Evolutionary conservation across 2,329 filamentous ascomycete genomes (phyloP).

Genomic region (Pseudodiploospora longispora): DNA sequence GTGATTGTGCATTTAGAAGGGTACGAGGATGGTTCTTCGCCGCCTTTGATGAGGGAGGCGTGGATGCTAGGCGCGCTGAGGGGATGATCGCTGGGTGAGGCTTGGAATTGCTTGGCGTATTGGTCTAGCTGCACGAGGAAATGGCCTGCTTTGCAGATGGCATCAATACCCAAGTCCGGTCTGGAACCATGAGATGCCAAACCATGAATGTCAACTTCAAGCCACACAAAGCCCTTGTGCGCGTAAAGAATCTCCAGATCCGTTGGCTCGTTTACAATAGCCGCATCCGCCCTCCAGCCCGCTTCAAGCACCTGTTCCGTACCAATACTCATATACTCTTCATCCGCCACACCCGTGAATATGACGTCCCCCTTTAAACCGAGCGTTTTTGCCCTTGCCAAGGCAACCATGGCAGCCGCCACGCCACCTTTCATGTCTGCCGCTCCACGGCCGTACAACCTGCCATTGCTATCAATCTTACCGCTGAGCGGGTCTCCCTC

Average conservation of each 20-base stretch:
- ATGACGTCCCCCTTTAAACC: constrained; percentile 40
- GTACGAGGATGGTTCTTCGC: constrained; percentile 45
- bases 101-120: constrained; percentile 27
- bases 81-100: constrained; percentile 19
- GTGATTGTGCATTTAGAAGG: constrained; percentile 39
- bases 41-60: constrained; percentile 39
- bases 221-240: constrained; percentile 44
- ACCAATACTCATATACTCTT: constrained; percentile 42
- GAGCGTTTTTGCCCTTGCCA: constrained; percentile 30
- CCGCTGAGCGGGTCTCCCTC: constrained; percentile 37
- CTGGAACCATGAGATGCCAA: constrained; percentile 35
- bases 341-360: constrained; percentile 45
- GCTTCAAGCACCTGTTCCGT: constrained; percentile 41
- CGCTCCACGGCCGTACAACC: constrained; percentile 37
- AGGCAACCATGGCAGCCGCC: constrained; percentile 35
- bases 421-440: constrained; percentile 46
- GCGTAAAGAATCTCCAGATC: constrained; percentile 31
- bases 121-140: constrained; percentile 38
- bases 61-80: constrained; percentile 36
- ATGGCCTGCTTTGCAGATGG: constrained; percentile 38
- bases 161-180: constrained; percentile 38
- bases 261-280: constrained; percentile 42
- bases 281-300: constrained; percentile 45
- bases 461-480: constrained; percentile 24
- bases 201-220: constrained; percentile 34